A percentile compares a stretch with the other conserved stretches of the same genome.
These are phyloP conservation scores for Ogataea pignaliae DNA, from an alignment of 805 yeast species.

Conservation along the genomic window DNA sequence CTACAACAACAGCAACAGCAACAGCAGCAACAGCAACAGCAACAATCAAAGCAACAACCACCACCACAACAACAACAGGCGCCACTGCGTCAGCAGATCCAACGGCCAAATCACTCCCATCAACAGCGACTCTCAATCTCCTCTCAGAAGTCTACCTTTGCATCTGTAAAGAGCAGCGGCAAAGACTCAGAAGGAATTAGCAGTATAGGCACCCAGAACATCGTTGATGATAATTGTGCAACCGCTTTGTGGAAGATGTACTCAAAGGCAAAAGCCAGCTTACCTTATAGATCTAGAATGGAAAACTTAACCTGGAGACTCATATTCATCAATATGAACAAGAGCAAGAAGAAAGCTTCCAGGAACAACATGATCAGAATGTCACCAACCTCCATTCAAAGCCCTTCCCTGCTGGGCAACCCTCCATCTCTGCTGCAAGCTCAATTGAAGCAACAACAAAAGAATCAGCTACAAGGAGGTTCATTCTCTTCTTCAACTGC, in stretches of 20 bases:
- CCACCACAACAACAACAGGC: not conserved
- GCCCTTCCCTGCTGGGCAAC: not conserved
- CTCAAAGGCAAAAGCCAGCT: slow-evolving; percentile 63
- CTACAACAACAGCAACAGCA: not conserved
- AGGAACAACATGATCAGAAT: slow-evolving; percentile 1
- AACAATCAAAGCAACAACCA: not conserved
- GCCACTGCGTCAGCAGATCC: not conserved
- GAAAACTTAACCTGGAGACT: slow-evolving; percentile 86
- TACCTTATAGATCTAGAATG: slow-evolving; percentile 75
- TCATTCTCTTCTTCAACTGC: not conserved
- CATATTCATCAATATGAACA: slow-evolving; percentile 51
- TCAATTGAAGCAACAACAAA: slow-evolving; percentile 1
- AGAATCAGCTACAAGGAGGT: not conserved
- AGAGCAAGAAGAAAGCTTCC: slow-evolving; percentile 1
- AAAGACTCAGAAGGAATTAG: not conserved
- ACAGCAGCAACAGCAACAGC: not conserved
- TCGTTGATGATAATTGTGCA: slow-evolving; percentile 36
- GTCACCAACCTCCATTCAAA: not conserved
- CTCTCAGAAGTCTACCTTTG: not conserved
- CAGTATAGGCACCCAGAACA: not conserved
- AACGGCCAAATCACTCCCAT: not conserved
- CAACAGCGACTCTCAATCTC: not conserved
- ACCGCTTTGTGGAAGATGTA: slow-evolving; percentile 78
- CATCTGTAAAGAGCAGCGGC: not conserved
- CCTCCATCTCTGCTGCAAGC: not conserved